These are phyloP conservation scores for Kluyveromyces wickerhamii DNA, from an alignment of 805 yeast genomes.

Conservation along the genomic window DNA sequence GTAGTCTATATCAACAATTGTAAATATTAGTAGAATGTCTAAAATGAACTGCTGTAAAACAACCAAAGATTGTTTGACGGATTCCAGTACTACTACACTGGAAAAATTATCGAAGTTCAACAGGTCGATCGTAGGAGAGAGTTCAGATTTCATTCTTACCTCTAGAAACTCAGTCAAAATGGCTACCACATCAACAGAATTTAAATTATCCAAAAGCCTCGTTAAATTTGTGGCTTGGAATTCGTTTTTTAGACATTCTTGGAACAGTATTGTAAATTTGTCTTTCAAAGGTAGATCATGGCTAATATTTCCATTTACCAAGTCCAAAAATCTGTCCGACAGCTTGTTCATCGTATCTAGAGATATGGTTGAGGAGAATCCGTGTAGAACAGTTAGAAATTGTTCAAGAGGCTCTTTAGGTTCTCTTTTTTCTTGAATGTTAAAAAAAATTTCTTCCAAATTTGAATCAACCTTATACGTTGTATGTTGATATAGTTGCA, in stretches of 20 bases:
- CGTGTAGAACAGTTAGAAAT: constrained; percentile 30
- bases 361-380: constrained; percentile 36
- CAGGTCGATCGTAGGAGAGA: constrained; percentile 12
- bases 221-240: constrained; percentile 34
- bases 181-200: constrained; percentile 32
- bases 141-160: constrained; percentile 15
- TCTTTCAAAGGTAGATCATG: constrained; percentile 29
- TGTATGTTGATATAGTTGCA: constrained; percentile 27
- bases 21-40: constrained; percentile 29
- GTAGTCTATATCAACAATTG: constrained; percentile 33
- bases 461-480: constrained; percentile 22
- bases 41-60: constrained; percentile 27
- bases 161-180: constrained; percentile 33
- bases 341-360: constrained; percentile 30
- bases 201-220: constrained; percentile 35
- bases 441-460: constrained; percentile 24
- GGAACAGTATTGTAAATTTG: constrained; percentile 32
- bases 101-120: constrained; percentile 20
- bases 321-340: constrained; percentile 31
- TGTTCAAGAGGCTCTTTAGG: constrained; percentile 23
- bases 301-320: constrained; percentile 28
- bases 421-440: constrained; percentile 13
- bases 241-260: constrained; percentile 33
- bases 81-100: constrained; percentile 18
- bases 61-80: constrained; percentile 24